Evolutionary conservation across 345 rosid species (phyloP).

Genomic region (Trapa bicornis): DNA sequence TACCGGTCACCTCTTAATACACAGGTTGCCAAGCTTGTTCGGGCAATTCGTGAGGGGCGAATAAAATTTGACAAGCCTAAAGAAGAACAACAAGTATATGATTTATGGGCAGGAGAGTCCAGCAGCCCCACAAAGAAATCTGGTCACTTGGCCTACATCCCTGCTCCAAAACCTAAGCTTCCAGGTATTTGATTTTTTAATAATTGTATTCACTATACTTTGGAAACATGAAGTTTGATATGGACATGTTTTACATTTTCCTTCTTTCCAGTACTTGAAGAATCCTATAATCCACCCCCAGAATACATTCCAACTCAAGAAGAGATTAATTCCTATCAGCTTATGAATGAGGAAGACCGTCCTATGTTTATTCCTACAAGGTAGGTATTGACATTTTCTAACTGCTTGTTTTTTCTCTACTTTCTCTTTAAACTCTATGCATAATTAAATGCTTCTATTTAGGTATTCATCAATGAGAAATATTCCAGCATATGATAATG

Average conservation of each 20-base stretch:
- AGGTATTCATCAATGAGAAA: constrained; percentile 74
- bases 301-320: constrained; percentile 93
- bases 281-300: constrained; percentile 80
- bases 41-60: constrained; percentile 72
- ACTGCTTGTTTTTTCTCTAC: constrained; percentile 8
- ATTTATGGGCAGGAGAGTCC: constrained; percentile 78
- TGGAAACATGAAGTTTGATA: constrained; percentile 1
- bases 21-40: constrained; percentile 55
- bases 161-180: constrained; percentile 77
- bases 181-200: constrained; percentile 39
- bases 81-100: constrained; percentile 57
- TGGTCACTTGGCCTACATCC: constrained; percentile 62
- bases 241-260: background rate
- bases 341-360: constrained; percentile 90
- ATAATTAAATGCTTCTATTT: constrained; percentile 11
- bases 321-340: constrained; percentile 67
- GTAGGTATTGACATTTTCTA: constrained; percentile 20
- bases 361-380: constrained; percentile 79
- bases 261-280: constrained; percentile 62
- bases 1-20: constrained; percentile 4
- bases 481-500: constrained; percentile 74
- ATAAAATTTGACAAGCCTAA: constrained; percentile 72
- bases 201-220: background rate
- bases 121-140: constrained; percentile 35
- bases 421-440: background rate